Evolutionary conservation across 805 yeast species (phyloP).

Genomic region (Scheffersomyces lignosus): DNA sequence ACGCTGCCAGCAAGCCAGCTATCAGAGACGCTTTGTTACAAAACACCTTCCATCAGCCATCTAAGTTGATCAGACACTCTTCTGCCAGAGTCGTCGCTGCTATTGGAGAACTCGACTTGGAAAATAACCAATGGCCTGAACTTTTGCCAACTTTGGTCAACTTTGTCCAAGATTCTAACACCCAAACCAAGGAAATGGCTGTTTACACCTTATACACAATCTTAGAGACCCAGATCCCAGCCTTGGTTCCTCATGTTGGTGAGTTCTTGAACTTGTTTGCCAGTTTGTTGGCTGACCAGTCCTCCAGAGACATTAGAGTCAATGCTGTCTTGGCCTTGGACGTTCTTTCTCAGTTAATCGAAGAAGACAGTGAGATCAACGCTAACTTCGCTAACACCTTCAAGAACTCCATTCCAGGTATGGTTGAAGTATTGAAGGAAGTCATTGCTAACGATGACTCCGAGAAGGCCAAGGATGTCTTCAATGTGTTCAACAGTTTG

Average conservation of each 20-base stretch:
- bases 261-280: slow-evolving; percentile 74
- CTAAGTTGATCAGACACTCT: slow-evolving; percentile 77
- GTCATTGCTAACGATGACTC: slow-evolving; percentile 70
- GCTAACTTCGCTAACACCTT: slow-evolving; percentile 51
- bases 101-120: slow-evolving; percentile 75
- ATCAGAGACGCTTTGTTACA: slow-evolving; percentile 70
- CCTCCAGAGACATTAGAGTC: slow-evolving; percentile 71
- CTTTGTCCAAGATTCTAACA: slow-evolving; percentile 48
- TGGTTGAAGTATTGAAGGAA: slow-evolving; percentile 78
- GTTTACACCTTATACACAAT: slow-evolving; percentile 76
- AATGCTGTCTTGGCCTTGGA: slow-evolving; percentile 82
- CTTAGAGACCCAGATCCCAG: slow-evolving; percentile 67
- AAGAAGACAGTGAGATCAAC: slow-evolving; percentile 53
- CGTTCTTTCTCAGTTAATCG: slow-evolving; percentile 64
- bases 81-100: slow-evolving; percentile 87
- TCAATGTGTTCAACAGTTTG: slow-evolving; percentile 82
- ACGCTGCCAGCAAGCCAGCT: slow-evolving; percentile 50
- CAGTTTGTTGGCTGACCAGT: slow-evolving; percentile 60
- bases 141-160: slow-evolving; percentile 69
- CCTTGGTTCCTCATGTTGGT: slow-evolving; percentile 55
- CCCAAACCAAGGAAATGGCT: slow-evolving; percentile 76
- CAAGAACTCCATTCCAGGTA: slow-evolving; percentile 67
- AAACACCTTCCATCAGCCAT: slow-evolving; percentile 65
- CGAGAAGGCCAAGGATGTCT: slow-evolving; percentile 69
- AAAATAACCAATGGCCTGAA: slow-evolving; percentile 66